Percentiles rank a stretch among this genome's conserved stretches.
phyloP scores from a whole-genome alignment of 768 basidiomycete species.

The Ramaria rubella region DNA sequence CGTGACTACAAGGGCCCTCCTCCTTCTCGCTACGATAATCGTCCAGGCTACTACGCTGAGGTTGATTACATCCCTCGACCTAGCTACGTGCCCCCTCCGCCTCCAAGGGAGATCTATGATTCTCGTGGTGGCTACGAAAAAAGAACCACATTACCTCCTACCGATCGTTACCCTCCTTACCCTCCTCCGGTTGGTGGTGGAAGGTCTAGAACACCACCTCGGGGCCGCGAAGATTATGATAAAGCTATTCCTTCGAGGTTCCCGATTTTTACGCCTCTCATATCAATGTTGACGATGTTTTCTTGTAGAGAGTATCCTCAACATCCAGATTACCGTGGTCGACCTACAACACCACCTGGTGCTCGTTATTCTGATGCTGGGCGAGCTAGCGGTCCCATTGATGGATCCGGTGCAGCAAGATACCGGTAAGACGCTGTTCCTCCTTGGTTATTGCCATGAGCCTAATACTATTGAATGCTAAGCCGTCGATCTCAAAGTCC shows the following conservation, averaged over 20 bases:
- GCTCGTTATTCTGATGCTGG: slow-evolving; percentile 42
- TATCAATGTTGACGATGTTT: background rate
- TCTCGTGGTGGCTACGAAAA: slow-evolving; percentile 19
- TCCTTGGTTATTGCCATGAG: no score
- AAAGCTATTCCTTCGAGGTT: slow-evolving; percentile 50
- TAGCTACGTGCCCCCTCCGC: slow-evolving; percentile 42
- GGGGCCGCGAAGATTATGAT: slow-evolving; percentile 60
- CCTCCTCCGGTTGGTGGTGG: slow-evolving; percentile 46
- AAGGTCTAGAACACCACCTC: slow-evolving; percentile 48
- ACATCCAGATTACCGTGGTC: slow-evolving; percentile 44
- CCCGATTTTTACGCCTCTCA: slow-evolving; percentile 15
- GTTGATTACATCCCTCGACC: slow-evolving; percentile 38
- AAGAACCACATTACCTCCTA: slow-evolving; percentile 38
- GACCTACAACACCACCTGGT: slow-evolving; percentile 42
- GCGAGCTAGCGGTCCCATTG: slow-evolving; percentile 32
- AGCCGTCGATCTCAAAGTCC: slow-evolving; percentile 75
- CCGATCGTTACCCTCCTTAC: slow-evolving; percentile 35
- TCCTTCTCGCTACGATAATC: slow-evolving; percentile 50
- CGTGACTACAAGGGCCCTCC: slow-evolving; percentile 39
- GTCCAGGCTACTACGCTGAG: slow-evolving; percentile 37
- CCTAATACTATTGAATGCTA: no score
- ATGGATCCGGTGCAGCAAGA: slow-evolving; percentile 26
- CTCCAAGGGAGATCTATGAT: slow-evolving; percentile 48
- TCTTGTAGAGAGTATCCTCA: slow-evolving; percentile 50
- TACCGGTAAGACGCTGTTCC: slow-evolving; percentile 38